Base-by-base conservation (phyloP, 106 monocot species). In the Posidonia australis region DNA sequence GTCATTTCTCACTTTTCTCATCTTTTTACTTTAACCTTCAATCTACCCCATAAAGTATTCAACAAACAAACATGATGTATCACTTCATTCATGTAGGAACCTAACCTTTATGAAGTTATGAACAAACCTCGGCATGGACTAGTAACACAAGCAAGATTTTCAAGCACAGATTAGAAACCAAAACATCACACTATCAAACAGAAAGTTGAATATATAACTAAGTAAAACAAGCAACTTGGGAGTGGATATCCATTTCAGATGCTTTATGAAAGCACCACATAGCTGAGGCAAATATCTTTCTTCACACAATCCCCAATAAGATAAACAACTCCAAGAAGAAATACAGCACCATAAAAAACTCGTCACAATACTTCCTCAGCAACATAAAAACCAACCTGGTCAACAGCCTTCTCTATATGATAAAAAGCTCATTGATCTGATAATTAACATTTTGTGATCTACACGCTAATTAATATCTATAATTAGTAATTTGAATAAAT, bases 191-290 rank as follows among this genome's bases (percentile, higher is more conserved):
- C 18, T 62, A n/a, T 58, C 13, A 26, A 55, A 24, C 19, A 9
- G 20, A 55, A 26, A 23, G n/a, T n/a, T n/a, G n/a, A n/a, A n/a
- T n/a, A n/a, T n/a, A n/a, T n/a, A n/a, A n/a, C n/a, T n/a, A n/a
- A n/a, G n/a, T n/a, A n/a, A 48, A 48, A 48, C 13, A 48, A 16
- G n/a, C n/a, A 55, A 9, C 1, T 21, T 5, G 9, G 10, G 3
- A 25, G 0, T 14, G 16, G 28, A 7, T 58, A n/a, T 86, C 96
- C 90, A 90, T 98, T 60, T 83, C 78, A 28, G 96, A 98, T 58
- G 96, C 87, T 71, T 83, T 82, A 55, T 90, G 83, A 63, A 98
- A 98, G 65, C 87, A 98, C 96, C 96, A 91, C 81, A 87, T 81
- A 55, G 96, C 96, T 14, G 96, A 87, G 63, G 82, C 82, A 44